phyloP scores from a whole-genome alignment of 2,329 filamentous ascomycete genomes.

The Botrytis aclada region DNA sequence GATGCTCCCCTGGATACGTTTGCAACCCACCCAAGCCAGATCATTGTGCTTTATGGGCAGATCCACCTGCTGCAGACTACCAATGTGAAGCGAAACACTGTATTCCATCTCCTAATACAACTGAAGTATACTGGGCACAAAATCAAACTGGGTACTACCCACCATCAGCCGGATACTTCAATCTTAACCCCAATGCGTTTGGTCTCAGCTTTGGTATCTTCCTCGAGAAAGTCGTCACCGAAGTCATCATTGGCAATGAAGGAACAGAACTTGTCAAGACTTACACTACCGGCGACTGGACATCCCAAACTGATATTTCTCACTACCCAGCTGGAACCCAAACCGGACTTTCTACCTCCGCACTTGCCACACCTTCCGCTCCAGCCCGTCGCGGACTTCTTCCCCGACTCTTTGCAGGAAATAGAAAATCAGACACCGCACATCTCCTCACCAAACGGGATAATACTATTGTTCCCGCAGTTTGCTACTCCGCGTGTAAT shows the following conservation, averaged over 20 bases:
- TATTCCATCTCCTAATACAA: slow-evolving; percentile 37
- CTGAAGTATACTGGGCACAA: slow-evolving; percentile 42
- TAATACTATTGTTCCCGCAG: slow-evolving; percentile 41
- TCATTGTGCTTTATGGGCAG: slow-evolving; percentile 42
- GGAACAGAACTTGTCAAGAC: slow-evolving; percentile 39
- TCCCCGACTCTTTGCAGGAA: background rate
- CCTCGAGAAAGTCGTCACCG: slow-evolving; percentile 42
- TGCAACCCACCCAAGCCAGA: slow-evolving; percentile 41
- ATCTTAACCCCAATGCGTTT: slow-evolving; percentile 61
- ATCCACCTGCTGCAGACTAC: slow-evolving; percentile 41
- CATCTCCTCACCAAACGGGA: slow-evolving; percentile 41
- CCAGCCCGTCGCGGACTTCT: background rate
- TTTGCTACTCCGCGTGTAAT: slow-evolving; percentile 55
- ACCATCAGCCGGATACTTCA: slow-evolving; percentile 56
- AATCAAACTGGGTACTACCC: slow-evolving; percentile 51
- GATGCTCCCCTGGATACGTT: slow-evolving; percentile 44
- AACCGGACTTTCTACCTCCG: slow-evolving; percentile 11
- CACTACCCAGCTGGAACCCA: slow-evolving; percentile 33
- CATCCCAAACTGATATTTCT: slow-evolving; percentile 49
- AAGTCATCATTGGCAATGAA: slow-evolving; percentile 32
- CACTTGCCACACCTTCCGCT: background rate
- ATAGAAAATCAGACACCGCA: background rate
- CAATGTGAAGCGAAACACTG: slow-evolving; percentile 43
- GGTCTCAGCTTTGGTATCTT: slow-evolving; percentile 64
- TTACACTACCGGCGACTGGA: slow-evolving; percentile 54